These are phyloP conservation scores for Caryopteris hybrid DNA, from an alignment of 305 asterid species.

Conservation along the genomic window DNA sequence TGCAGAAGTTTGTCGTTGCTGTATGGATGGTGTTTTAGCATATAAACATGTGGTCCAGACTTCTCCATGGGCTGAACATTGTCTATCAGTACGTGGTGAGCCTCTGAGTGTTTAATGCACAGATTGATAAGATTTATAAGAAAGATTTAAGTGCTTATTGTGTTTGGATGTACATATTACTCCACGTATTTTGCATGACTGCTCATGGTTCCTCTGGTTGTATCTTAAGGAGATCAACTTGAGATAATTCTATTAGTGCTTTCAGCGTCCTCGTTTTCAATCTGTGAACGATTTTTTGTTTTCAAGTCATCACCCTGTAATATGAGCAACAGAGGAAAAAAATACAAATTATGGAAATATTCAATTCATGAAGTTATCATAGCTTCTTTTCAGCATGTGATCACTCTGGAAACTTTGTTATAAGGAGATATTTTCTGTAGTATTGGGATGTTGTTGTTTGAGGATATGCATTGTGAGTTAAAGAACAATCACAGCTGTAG, in stretches of 20 bases:
- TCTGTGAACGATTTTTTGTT: not conserved
- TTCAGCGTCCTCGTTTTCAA: not conserved
- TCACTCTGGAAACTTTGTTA: not conserved
- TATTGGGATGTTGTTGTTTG: not conserved
- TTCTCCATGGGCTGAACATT: not conserved
- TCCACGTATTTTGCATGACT: not conserved
- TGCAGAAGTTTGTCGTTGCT: not conserved
- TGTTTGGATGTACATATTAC: not conserved
- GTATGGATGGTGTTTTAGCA: not conserved
- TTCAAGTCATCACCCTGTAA: not conserved
- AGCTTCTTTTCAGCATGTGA: not conserved
- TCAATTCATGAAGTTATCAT: too few relatives aligned
- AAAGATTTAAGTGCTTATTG: not conserved
- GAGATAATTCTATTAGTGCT: not conserved
- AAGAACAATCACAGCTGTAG: not conserved
- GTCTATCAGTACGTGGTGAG: not conserved
- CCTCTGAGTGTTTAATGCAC: not conserved
- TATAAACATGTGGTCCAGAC: not conserved
- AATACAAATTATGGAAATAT: too few relatives aligned
- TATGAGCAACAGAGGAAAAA: too few relatives aligned
- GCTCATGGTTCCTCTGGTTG: not conserved
- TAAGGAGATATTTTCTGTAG: not conserved
- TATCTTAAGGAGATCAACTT: not conserved
- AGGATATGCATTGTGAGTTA: not conserved
- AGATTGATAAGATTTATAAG: not conserved